Evolutionary conservation across 2,329 filamentous ascomycete genomes (phyloP), one percentile per base, ranked within the genome.

Genomic region (Hysterium pulicare): DNA sequence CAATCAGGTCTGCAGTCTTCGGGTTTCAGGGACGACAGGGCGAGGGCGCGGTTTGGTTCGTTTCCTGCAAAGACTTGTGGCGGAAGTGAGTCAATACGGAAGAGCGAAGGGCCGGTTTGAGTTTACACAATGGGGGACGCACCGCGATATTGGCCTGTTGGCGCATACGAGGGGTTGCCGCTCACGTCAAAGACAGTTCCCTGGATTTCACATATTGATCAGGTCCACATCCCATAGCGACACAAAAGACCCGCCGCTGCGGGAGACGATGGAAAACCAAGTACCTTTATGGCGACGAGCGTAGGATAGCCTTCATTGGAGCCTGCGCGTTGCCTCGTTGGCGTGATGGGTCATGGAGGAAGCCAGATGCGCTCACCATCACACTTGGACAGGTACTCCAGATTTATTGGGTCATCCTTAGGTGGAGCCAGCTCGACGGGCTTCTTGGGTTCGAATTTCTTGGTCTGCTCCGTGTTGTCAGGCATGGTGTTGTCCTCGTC

Each of bases 131-230:
- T 13, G 21, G 5, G 22, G 16, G 19, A 69, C 77, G 60, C 75
- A 96, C 93, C 87, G 57, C 87, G 79, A 69, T 98, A 98, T 49
- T 84, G 82, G 36, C 88, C 90, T 19, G 83, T 85, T 8, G 86
- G 82, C 35, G 83, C 82, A 66, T 98, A 98, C 13, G 87, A 83
- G 51, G 86, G 83, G 69, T 97, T 98, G 39, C 85, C 87, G 19
- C 82, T 89, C 47, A 98, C 93, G 62, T 98, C 91, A 62, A 96
- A 98, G 40, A 98, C 85, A 47, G 86, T 88, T 55, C 93, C 91
- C 85, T 95, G 45, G 10, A 30, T 8, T n/a, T 20, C 30, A 3
- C 23, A 49, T 31, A 57, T 38, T 40, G 8, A 8, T 23, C 16
- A 41, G 34, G 32, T 28, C 32, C 23, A 22, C 22, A 35, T 34